Percentiles rank a stretch among this genome's conserved stretches.
phyloP scores from a whole-genome alignment of 140 eudicot genomes.

The Oenanthe javanica region DNA sequence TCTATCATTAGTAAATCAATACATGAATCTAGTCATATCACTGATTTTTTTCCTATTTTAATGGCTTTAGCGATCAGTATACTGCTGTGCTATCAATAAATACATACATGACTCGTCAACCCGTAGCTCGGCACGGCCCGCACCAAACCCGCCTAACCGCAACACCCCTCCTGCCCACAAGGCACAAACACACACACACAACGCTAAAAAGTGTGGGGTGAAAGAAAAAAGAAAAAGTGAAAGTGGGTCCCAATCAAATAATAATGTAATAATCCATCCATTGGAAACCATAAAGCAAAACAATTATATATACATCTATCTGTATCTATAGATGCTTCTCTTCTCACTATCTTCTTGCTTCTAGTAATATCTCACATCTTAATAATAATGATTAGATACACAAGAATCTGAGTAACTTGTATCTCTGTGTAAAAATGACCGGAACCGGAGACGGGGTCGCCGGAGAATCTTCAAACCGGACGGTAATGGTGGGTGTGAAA shows the following conservation, averaged over 20 bases:
- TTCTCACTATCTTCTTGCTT: background rate
- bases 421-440: background rate
- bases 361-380: background rate
- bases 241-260: background rate
- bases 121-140: too few relatives aligned
- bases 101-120: too few relatives aligned
- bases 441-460: slow-evolving; percentile 1
- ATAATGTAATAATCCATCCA: background rate
- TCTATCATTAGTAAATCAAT: too few relatives aligned
- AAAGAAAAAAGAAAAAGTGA: background rate
- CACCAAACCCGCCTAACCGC: too few relatives aligned
- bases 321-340: background rate
- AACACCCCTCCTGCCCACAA: background rate
- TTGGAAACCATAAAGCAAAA: background rate
- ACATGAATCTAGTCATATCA: too few relatives aligned
- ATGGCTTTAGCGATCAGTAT: too few relatives aligned
- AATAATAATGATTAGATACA: background rate
- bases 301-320: background rate
- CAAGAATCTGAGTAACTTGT: background rate
- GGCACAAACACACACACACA: slow-evolving; percentile 8
- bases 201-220: background rate
- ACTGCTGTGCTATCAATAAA: too few relatives aligned
- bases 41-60: too few relatives aligned
- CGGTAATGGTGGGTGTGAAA: slow-evolving; percentile 80
- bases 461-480: slow-evolving; percentile 9